Percentiles rank a stretch among this genome's conserved stretches.
Conservation (phyloP, 352 stramenopile species). For the Pythium angustatum region DNA sequence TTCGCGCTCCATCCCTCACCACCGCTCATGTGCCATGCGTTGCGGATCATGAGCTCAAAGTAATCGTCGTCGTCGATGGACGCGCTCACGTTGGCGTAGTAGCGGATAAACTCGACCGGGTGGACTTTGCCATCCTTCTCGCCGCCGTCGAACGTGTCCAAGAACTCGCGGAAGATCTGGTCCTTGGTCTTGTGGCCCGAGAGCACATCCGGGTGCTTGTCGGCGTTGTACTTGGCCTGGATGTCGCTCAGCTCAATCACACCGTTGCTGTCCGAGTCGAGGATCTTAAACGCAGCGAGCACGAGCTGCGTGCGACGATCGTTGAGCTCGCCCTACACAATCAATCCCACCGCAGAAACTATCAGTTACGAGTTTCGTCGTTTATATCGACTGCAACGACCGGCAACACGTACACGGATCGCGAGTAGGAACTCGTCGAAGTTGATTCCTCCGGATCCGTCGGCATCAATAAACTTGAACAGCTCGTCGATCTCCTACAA, state of each 20-base stretch:
- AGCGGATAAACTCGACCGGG: slow-evolving; percentile 84
- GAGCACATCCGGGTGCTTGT: slow-evolving; percentile 86
- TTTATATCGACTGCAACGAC: too few species aligned
- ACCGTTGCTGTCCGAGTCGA: slow-evolving; percentile 75
- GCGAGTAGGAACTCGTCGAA: slow-evolving; percentile 86
- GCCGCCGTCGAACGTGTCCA: slow-evolving; percentile 87
- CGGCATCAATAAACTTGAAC: slow-evolving; percentile 83
- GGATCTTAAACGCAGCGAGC: slow-evolving; percentile 68
- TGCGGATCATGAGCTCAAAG: slow-evolving; percentile 93
- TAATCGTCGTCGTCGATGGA: slow-evolving; percentile 92
- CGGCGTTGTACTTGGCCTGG: slow-evolving; percentile 73
- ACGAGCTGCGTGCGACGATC: slow-evolving; percentile 74
- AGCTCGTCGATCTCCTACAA: slow-evolving; percentile 62
- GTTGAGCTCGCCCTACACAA: slow-evolving; percentile 71
- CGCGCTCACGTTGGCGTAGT: slow-evolving; percentile 90
- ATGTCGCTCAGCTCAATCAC: slow-evolving; percentile 81
- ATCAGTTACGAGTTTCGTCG: too few species aligned
- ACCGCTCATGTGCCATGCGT: slow-evolving; percentile 84
- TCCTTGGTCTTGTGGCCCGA: slow-evolving; percentile 66
- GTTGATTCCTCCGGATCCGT: slow-evolving; percentile 77
- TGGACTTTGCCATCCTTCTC: slow-evolving; percentile 88
- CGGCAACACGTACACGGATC: slow-evolving; percentile 45
- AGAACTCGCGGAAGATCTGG: slow-evolving; percentile 78
- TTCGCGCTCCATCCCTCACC: slow-evolving; percentile 84
- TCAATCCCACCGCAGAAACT: too few species aligned